phyloP scores from a whole-genome alignment of 2,329 filamentous ascomycete genomes.

The Sordariomycetes sp. region DNA sequence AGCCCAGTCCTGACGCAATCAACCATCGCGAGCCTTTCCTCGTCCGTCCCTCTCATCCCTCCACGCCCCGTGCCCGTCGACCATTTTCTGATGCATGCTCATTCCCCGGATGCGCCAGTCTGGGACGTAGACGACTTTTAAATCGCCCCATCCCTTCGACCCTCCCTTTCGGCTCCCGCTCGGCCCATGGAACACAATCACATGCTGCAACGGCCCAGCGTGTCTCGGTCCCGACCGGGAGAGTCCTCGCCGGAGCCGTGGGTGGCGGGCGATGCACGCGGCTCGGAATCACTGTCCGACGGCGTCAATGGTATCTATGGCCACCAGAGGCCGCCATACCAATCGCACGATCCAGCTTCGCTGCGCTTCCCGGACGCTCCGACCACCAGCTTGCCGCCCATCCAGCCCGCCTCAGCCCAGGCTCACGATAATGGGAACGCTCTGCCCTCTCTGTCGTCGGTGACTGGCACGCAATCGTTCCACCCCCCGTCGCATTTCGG shows the following conservation, averaged over 20 bases:
- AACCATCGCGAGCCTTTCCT: not conserved
- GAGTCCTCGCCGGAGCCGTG: slow-evolving; percentile 2
- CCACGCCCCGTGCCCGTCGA: not conserved
- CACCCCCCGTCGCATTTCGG: slow-evolving; percentile 5
- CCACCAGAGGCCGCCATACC: slow-evolving; percentile 4
- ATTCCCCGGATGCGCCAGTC: not conserved
- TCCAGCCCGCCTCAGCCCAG: slow-evolving; percentile 19
- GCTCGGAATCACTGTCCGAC: slow-evolving; percentile 2
- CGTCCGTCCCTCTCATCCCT: not conserved
- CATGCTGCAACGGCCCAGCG: slow-evolving; percentile 27
- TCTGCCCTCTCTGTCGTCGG: slow-evolving; percentile 30
- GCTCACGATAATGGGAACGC: slow-evolving; percentile 13
- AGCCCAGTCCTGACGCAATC: not conserved
- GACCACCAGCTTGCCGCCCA: slow-evolving; percentile 30
- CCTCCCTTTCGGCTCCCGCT: not conserved
- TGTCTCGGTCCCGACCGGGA: slow-evolving; percentile 5
- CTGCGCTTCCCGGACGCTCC: slow-evolving; percentile 21
- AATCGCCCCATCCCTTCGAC: not conserved
- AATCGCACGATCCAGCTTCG: slow-evolving; percentile 19
- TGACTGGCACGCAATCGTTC: slow-evolving; percentile 19
- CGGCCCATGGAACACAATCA: slow-evolving; percentile 30
- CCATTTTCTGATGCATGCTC: not conserved
- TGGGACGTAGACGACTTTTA: not conserved
- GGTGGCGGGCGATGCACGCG: slow-evolving; percentile 5
- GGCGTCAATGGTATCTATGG: not conserved